These are phyloP conservation scores for Eucalyptus tenuipes DNA, from an alignment of 345 rosid species.

Conservation along the genomic window DNA sequence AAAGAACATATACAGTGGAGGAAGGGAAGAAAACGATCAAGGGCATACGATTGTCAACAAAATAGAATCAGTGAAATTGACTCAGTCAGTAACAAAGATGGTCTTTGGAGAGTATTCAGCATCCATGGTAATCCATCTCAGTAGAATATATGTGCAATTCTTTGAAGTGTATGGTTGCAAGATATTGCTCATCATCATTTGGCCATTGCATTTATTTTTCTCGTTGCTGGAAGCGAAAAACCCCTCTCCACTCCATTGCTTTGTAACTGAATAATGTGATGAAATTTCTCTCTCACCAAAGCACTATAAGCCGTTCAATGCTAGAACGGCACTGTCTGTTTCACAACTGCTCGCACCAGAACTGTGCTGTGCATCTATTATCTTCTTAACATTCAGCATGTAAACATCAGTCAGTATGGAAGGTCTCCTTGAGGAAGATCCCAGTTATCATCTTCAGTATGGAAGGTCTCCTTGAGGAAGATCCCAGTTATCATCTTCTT, in stretches of 20 bases:
- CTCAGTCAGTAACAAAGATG: neutral
- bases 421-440: constrained; percentile 23
- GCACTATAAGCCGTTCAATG: neutral
- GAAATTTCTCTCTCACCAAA: neutral
- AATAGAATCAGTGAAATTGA: neutral
- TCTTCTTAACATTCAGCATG: neutral
- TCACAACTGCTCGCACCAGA: neutral
- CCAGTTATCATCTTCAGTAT: constrained; percentile 32
- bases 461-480: constrained; percentile 27
- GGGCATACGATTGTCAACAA: neutral
- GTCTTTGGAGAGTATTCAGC: neutral
- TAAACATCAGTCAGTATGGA: constrained; percentile 8
- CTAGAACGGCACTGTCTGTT: neutral
- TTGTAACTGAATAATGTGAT: neutral
- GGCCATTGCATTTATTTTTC: neutral
- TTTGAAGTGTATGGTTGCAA: neutral
- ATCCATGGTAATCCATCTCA: neutral
- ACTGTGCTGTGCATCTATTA: neutral
- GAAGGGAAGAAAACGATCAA: neutral
- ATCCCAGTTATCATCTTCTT: constrained; percentile 32
- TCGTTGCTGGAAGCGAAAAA: neutral
- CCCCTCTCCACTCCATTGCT: neutral
- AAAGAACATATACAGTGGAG: neutral
- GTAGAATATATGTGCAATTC: neutral
- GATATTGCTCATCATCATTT: neutral